Conservation (phyloP, 73 alveolate genomes). For the Loxodes magnus region DNA sequence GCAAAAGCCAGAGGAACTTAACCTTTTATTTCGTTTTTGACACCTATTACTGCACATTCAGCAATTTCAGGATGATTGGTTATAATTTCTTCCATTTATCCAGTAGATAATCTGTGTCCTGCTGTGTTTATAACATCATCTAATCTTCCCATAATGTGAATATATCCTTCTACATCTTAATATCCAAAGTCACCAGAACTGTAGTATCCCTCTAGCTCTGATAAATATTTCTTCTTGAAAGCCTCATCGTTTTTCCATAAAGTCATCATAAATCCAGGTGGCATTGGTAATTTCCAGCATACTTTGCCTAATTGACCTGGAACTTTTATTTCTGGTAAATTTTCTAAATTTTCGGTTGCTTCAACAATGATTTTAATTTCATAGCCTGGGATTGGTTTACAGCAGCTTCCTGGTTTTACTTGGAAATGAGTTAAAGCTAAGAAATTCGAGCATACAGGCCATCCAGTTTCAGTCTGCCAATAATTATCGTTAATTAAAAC, state of each 20-base stretch:
- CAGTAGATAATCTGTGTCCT: slow-evolving; percentile 80
- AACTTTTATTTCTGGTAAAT: no score
- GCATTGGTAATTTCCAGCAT: slow-evolving; percentile 89
- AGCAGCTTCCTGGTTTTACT: slow-evolving; percentile 86
- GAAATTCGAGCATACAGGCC: slow-evolving; percentile 65
- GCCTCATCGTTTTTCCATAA: slow-evolving; percentile 91
- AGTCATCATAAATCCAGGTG: slow-evolving; percentile 97
- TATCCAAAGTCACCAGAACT: slow-evolving; percentile 94
- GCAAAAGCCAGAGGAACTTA: slow-evolving; percentile 46
- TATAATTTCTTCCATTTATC: slow-evolving; percentile 62
- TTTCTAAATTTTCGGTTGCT: slow-evolving; percentile 38
- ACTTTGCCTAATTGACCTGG: slow-evolving; percentile 72
- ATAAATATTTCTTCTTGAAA: slow-evolving; percentile 74
- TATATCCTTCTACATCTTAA: slow-evolving; percentile 76
- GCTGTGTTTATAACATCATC: slow-evolving; percentile 79
- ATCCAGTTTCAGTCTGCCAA: slow-evolving; percentile 99
- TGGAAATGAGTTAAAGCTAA: slow-evolving; percentile 56
- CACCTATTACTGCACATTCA: slow-evolving; percentile 79
- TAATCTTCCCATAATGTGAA: slow-evolving; percentile 77
- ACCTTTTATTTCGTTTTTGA: slow-evolving; percentile 61
- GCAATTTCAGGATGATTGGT: slow-evolving; percentile 41
- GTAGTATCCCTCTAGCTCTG: slow-evolving; percentile 85
- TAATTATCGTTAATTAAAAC: slow-evolving; percentile 82
- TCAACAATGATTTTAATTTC: slow-evolving; percentile 72
- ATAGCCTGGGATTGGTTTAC: slow-evolving; percentile 91